These are phyloP conservation scores for Cyclanthera cordifolia DNA, from an alignment of 306 rosid species.

Conservation along the genomic window DNA sequence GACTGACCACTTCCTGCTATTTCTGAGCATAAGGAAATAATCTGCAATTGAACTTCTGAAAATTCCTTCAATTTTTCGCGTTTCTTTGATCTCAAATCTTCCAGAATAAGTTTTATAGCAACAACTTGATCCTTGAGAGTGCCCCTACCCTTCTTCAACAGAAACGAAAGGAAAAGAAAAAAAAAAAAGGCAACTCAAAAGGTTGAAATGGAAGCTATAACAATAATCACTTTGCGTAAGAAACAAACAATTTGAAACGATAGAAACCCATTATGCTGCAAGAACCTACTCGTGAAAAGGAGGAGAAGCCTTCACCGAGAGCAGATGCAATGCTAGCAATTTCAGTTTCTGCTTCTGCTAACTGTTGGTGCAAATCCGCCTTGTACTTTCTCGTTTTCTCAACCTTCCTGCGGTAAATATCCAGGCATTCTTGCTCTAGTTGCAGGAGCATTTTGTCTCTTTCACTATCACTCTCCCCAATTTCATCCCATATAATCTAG, in stretches of 20 bases:
- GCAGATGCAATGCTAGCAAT: conserved; percentile 33
- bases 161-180: conserved; percentile 16
- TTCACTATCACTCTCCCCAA: conserved; percentile 67
- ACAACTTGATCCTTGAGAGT: conserved; percentile 62
- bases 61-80: conserved; percentile 44
- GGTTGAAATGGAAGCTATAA: background rate
- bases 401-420: conserved; percentile 65
- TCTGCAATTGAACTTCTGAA: conserved; percentile 47
- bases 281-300: conserved; percentile 40
- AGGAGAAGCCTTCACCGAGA: conserved; percentile 40
- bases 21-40: conserved; percentile 46
- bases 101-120: conserved; percentile 45
- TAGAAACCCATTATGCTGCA: background rate
- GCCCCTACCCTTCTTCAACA: conserved; percentile 53
- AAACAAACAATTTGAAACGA: background rate
- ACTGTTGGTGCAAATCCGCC: conserved; percentile 45
- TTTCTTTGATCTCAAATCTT: conserved; percentile 63
- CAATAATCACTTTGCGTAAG: background rate
- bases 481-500: conserved; percentile 84
- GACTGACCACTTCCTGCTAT: conserved; percentile 48
- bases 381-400: conserved; percentile 63
- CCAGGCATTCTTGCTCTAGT: conserved; percentile 85
- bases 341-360: conserved; percentile 60
- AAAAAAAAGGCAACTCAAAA: conserved; percentile 10
- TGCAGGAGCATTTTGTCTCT: conserved; percentile 79